Conservation (phyloP, 2,329 filamentous ascomycete genomes). For the Trichoderma koningii region DNA sequence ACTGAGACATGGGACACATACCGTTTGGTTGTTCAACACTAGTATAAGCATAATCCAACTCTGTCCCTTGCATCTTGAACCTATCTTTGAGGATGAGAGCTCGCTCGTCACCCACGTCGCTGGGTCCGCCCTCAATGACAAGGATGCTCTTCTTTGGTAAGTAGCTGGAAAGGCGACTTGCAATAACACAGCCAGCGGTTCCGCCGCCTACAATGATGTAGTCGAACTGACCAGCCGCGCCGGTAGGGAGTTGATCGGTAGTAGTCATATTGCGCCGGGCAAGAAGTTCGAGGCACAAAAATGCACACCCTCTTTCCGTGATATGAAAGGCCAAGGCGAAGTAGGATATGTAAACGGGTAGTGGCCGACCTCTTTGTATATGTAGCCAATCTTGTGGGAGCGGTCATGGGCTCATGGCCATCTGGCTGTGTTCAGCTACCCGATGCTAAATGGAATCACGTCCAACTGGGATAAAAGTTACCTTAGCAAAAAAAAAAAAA, state of each 20-base stretch:
- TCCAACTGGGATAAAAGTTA: too few species aligned
- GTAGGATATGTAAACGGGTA: too few species aligned
- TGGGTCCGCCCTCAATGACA: constrained; percentile 84
- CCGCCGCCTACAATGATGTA: constrained; percentile 85
- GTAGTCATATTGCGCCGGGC: constrained; percentile 53
- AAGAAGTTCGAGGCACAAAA: too few species aligned
- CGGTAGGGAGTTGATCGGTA: constrained; percentile 65
- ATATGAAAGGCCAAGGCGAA: too few species aligned
- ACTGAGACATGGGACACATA: constrained; percentile 3
- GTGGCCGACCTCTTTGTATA: too few species aligned
- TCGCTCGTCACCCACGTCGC: constrained; percentile 83
- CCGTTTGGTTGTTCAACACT: constrained; percentile 89
- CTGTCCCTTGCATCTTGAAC: constrained; percentile 79
- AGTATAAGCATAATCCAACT: constrained; percentile 88
- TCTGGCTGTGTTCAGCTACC: too few species aligned
- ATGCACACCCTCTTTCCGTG: too few species aligned
- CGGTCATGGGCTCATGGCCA: too few species aligned
- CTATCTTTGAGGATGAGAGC: constrained; percentile 86
- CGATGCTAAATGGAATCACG: too few species aligned
- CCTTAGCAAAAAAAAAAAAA: too few species aligned
- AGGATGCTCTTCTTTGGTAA: constrained; percentile 79
- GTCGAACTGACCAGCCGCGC: constrained; percentile 71
- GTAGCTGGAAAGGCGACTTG: constrained; percentile 77
- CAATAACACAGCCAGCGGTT: constrained; percentile 83
- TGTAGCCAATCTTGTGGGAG: too few species aligned